Conservation (phyloP, 495 filamentous ascomycete genomes). For the Cladorrhinum samala region DNA sequence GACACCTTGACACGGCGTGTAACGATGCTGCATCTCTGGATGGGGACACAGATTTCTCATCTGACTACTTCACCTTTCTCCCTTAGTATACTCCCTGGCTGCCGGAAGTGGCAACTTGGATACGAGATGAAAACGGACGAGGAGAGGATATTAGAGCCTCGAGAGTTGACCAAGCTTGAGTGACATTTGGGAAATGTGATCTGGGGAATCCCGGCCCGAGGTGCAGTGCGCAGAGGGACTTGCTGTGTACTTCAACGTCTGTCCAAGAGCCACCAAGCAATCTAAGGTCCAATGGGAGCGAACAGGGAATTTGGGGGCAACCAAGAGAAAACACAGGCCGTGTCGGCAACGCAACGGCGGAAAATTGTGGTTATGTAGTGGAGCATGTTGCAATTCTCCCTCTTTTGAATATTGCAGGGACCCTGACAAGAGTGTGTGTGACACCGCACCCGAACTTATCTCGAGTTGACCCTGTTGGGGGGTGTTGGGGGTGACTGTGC, state of each 20-base stretch:
- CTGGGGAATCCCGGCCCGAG: background rate
- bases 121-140: conserved; percentile 3
- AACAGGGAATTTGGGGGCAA: conserved; percentile 1
- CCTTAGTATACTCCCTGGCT: background rate
- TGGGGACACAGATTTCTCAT: background rate
- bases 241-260: background rate
- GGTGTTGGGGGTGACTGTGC: too few species aligned
- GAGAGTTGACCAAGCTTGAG: background rate
- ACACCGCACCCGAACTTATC: conserved; percentile 2
- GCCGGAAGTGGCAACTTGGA: conserved; percentile 7
- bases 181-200: background rate
- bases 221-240: too few species aligned
- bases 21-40: conserved; percentile 1
- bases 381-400: conserved; percentile 2
- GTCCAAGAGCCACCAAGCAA: background rate
- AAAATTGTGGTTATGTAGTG: background rate
- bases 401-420: conserved; percentile 3
- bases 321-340: background rate
- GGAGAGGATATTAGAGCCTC: background rate
- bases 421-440: background rate
- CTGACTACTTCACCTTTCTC: background rate
- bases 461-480: background rate
- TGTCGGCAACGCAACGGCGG: conserved; percentile 3
- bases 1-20: background rate
- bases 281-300: conserved; percentile 8